These are phyloP conservation scores for Plasmodium chabaudi DNA, from an alignment of 169 alveolate species.

Conservation along the genomic window DNA sequence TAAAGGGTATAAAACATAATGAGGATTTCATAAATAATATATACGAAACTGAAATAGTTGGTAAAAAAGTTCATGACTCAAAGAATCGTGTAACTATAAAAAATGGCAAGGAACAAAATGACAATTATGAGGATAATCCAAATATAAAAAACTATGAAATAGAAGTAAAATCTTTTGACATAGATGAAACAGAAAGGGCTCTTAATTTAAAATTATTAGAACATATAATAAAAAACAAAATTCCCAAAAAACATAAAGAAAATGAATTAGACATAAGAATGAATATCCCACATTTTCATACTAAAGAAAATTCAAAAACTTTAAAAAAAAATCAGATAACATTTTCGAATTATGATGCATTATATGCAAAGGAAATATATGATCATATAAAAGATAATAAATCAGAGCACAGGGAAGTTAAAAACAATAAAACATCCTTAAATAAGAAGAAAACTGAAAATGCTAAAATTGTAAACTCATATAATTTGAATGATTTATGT, in stretches of 20 bases:
- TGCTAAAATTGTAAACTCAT: slow-evolving; percentile 9
- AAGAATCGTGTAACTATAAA: slow-evolving; percentile 5
- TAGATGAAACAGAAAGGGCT: slow-evolving; percentile 52
- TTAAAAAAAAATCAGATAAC: slow-evolving; percentile 29
- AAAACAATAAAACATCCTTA: slow-evolving; percentile 15
- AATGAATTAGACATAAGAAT: slow-evolving; percentile 12
- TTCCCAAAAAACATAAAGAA: slow-evolving; percentile 6
- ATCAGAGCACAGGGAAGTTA: slow-evolving; percentile 22
- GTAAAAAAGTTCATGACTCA: slow-evolving; percentile 6
- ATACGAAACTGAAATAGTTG: slow-evolving; percentile 17
- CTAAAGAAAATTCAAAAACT: slow-evolving; percentile 11
- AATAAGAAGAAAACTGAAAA: slow-evolving; percentile 2
- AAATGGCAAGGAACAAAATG: slow-evolving; percentile 12
- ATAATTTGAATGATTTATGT: slow-evolving; percentile 19
- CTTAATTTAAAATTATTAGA: slow-evolving; percentile 50
- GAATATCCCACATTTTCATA: background rate
- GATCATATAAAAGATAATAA: slow-evolving; percentile 15
- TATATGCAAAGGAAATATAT: slow-evolving; percentile 13
- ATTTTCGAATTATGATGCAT: slow-evolving; percentile 1
- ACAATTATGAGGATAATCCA: slow-evolving; percentile 11
- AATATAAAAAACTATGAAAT: slow-evolving; percentile 14
- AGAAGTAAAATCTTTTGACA: slow-evolving; percentile 36
- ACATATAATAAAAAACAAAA: slow-evolving; percentile 33
- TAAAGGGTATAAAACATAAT: slow-evolving; percentile 17
- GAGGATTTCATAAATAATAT: slow-evolving; percentile 5